Conservation (phyloP, 1,284 basidiomycete genomes). For the Mycosarcoma mackinlayi region DNA sequence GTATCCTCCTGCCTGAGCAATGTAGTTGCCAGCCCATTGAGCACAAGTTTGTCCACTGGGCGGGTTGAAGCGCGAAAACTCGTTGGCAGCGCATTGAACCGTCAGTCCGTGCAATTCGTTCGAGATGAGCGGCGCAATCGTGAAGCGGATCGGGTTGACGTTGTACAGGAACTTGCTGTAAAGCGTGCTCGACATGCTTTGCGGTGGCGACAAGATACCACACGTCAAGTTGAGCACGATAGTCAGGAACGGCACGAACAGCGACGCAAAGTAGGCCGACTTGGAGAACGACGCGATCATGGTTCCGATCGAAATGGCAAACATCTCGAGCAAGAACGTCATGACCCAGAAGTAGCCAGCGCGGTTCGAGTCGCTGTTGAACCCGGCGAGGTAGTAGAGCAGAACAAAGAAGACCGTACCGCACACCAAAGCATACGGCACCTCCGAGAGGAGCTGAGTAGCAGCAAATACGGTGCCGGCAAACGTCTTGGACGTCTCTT, state of each 20-base stretch:
- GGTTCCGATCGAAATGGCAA: slow-evolving; percentile 52
- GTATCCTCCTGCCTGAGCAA: slow-evolving; percentile 79
- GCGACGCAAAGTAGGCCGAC: slow-evolving; percentile 76
- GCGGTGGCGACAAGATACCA: slow-evolving; percentile 78
- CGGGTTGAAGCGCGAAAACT: slow-evolving; percentile 75
- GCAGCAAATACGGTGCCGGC: slow-evolving; percentile 66
- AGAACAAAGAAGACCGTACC: slow-evolving; percentile 45
- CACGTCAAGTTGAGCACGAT: slow-evolving; percentile 69
- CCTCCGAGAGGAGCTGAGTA: slow-evolving; percentile 69
- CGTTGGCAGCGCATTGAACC: slow-evolving; percentile 77
- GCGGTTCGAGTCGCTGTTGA: slow-evolving; percentile 71
- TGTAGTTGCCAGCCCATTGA: slow-evolving; percentile 69
- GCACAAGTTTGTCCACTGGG: slow-evolving; percentile 80
- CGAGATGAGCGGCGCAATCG: slow-evolving; percentile 73
- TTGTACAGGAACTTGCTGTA: slow-evolving; percentile 61
- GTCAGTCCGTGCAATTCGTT: slow-evolving; percentile 81
- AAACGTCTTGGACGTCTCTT: slow-evolving; percentile 61
- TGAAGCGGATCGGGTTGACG: slow-evolving; percentile 59
- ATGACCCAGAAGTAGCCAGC: slow-evolving; percentile 80
- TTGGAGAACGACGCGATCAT: slow-evolving; percentile 71
- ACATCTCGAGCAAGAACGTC: slow-evolving; percentile 54
- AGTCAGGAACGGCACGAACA: slow-evolving; percentile 80
- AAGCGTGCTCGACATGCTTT: slow-evolving; percentile 45
- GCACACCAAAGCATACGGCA: slow-evolving; percentile 77
- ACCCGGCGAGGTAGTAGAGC: slow-evolving; percentile 75